phyloP scores from a whole-genome alignment of 75 land plant species.

The Isoetes taiwanensis region DNA sequence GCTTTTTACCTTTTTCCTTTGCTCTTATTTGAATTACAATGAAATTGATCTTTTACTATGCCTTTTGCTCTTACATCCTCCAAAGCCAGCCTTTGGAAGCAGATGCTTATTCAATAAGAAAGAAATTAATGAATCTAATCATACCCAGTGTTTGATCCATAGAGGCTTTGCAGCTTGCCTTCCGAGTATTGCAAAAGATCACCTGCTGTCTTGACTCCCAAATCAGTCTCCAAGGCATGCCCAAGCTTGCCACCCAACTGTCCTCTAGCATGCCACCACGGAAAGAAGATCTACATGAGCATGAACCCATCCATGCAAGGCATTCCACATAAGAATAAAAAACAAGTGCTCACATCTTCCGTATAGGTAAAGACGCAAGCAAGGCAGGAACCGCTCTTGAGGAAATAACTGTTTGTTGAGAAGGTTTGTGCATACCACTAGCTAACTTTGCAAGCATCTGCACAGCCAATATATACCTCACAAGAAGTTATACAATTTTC shows the following conservation, averaged over 20 bases:
- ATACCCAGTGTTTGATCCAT: conserved; percentile 93
- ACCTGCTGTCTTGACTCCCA: conserved; percentile 65
- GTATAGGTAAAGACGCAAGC: conserved; percentile 61
- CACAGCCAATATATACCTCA: too few species aligned
- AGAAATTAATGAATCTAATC: too few species aligned
- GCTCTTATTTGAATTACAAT: too few species aligned
- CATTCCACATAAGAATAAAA: not conserved
- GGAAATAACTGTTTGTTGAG: conserved; percentile 92
- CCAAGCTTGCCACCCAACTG: conserved; percentile 97
- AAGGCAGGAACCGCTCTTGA: conserved; percentile 48
- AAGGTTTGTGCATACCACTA: conserved; percentile 96
- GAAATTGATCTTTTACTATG: too few species aligned
- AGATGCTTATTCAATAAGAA: too few species aligned
- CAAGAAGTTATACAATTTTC: too few species aligned
- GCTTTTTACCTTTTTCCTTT: too few species aligned
- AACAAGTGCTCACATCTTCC: conserved; percentile 59
- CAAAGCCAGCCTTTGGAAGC: too few species aligned
- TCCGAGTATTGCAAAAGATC: conserved; percentile 77
- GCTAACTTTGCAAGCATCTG: conserved; percentile 98
- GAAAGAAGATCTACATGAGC: not conserved
- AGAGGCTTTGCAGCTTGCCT: conserved; percentile 59
- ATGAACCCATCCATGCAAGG: not conserved
- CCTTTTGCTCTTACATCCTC: too few species aligned
- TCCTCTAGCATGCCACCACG: conserved; percentile 31
- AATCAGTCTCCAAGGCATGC: conserved; percentile 54